Percentiles rank a stretch among this genome's conserved stretches.
Evolutionary conservation across 2,329 filamentous ascomycete species (phyloP).

Genomic region (Periconia sp.): DNA sequence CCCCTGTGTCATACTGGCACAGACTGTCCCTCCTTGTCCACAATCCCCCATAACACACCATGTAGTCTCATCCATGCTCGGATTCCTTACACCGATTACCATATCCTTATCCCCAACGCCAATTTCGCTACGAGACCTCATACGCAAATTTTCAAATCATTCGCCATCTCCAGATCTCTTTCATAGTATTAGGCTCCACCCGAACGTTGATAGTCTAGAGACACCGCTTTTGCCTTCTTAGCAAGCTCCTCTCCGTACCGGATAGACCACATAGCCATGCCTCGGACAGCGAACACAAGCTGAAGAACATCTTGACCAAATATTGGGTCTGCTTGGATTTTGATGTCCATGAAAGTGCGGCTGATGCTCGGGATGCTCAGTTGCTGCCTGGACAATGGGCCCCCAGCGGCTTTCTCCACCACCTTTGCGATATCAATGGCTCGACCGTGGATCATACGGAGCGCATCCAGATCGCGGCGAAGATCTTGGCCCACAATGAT

Average conservation of each 20-base stretch:
- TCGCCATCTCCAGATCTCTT: not conserved
- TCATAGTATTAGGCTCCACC: not conserved
- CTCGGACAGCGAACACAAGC: conserved; percentile 53
- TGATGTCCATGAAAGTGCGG: conserved; percentile 17
- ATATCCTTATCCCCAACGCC: not conserved
- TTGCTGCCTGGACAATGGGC: conserved; percentile 32
- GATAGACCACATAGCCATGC: conserved; percentile 52
- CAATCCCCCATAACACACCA: not conserved
- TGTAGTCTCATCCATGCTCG: not conserved
- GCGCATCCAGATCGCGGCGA: conserved; percentile 33
- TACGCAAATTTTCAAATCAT: not conserved
- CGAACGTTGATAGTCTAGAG: conserved; percentile 25
- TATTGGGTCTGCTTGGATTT: conserved; percentile 14
- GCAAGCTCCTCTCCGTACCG: conserved; percentile 41
- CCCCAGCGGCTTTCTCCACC: conserved; percentile 35
- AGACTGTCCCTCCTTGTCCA: not conserved
- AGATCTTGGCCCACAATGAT: conserved; percentile 40
- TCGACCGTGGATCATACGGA: conserved; percentile 39
- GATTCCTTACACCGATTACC: not conserved
- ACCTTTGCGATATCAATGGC: conserved; percentile 34
- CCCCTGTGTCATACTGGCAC: not conserved
- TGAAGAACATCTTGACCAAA: conserved; percentile 53
- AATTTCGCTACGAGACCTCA: not conserved
- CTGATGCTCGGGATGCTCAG: conserved; percentile 33
- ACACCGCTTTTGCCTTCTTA: conserved; percentile 38